These are phyloP conservation scores for Pleurostoma richardsiae DNA, from an alignment of 2,329 filamentous ascomycete genomes.

Conservation along the genomic window DNA sequence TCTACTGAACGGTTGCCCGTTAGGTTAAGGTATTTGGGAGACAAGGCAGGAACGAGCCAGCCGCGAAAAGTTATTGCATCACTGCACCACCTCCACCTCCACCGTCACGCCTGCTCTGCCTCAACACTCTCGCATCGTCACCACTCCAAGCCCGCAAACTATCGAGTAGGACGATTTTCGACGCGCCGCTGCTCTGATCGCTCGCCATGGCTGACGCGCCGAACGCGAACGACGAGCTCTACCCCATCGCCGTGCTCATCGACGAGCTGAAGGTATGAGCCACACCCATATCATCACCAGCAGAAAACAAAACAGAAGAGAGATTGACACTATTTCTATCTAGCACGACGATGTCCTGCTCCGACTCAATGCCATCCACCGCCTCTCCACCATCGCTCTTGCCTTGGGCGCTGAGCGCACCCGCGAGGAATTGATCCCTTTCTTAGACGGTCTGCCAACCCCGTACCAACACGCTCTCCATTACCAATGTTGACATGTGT, in stretches of 20 bases:
- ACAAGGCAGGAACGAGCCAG: slow-evolving; percentile 6
- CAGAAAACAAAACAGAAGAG: too few relatives aligned
- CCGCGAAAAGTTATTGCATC: slow-evolving; percentile 10
- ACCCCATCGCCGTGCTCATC: slow-evolving; percentile 98
- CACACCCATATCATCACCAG: too few relatives aligned
- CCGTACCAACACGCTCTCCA: slow-evolving; percentile 6
- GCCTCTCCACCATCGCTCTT: slow-evolving; percentile 95
- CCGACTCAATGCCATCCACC: slow-evolving; percentile 96
- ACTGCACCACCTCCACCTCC: slow-evolving; percentile 8
- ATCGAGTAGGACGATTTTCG: not conserved
- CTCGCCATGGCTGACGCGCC: slow-evolving; percentile 81
- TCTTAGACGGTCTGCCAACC: slow-evolving; percentile 80
- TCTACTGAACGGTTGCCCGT: too few relatives aligned
- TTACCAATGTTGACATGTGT: slow-evolving; percentile 12
- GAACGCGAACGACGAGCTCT: slow-evolving; percentile 95
- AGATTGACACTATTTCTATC: slow-evolving; percentile 17
- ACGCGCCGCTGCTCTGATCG: slow-evolving; percentile 12
- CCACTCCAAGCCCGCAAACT: too few relatives aligned
- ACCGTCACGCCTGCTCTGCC: too few relatives aligned
- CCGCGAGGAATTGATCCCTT: slow-evolving; percentile 96
- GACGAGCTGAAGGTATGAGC: slow-evolving; percentile 90
- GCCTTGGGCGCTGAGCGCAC: slow-evolving; percentile 94
- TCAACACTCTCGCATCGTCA: too few relatives aligned
- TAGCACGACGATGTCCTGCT: slow-evolving; percentile 98
- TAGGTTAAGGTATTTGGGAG: too few relatives aligned